Conservation (phyloP, 495 filamentous ascomycete species). For the Tuber umbilicatum region DNA sequence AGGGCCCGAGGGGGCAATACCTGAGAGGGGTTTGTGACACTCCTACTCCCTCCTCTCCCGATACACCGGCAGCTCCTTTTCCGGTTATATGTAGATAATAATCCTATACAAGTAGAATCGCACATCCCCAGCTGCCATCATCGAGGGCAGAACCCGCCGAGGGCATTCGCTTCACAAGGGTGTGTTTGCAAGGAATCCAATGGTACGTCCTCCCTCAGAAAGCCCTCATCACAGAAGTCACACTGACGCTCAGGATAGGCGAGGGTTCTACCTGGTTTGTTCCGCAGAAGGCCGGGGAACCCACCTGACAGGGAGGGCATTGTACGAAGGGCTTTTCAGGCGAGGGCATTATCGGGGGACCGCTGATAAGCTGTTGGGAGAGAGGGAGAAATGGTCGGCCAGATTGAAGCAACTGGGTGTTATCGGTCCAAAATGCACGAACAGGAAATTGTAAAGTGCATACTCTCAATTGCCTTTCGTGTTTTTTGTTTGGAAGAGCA, state of each 20-base stretch:
- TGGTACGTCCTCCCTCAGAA: constrained; percentile 19
- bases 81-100: background rate
- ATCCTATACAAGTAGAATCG: background rate
- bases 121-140: constrained; percentile 14
- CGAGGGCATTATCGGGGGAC: constrained; percentile 45
- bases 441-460: background rate
- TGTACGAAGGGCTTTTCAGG: constrained; percentile 48
- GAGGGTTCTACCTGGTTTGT: constrained; percentile 46
- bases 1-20: background rate
- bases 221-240: background rate
- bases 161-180: constrained; percentile 42
- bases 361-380: constrained; percentile 47
- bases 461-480: background rate
- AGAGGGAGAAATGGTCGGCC: constrained; percentile 38
- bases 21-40: background rate
- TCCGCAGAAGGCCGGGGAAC: constrained; percentile 50
- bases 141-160: constrained; percentile 23
- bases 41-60: background rate
- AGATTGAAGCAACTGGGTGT: constrained; percentile 16
- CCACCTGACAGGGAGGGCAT: constrained; percentile 47
- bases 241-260: constrained; percentile 38
- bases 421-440: background rate
- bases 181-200: constrained; percentile 44
- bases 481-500: background rate
- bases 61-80: no score